Conservation (phyloP, 2,329 filamentous ascomycete species). For the Mollisia scopiformis region DNA sequence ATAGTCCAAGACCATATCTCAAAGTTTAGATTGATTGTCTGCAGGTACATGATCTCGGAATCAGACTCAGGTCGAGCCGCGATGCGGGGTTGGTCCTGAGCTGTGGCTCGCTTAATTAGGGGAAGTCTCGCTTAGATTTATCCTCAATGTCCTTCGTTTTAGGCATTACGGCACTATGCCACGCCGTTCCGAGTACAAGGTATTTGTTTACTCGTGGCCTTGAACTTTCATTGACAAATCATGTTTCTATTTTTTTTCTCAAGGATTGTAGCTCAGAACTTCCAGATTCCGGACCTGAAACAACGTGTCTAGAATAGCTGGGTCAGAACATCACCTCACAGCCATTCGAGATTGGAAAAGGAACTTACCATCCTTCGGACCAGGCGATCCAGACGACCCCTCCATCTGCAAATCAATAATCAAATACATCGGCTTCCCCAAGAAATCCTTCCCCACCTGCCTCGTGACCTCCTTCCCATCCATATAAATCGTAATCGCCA, state of each 20-base stretch:
- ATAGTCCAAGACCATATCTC: neutral
- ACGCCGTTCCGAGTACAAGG: neutral
- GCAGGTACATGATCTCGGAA: neutral
- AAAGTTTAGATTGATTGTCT: neutral
- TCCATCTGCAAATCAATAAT: constrained; percentile 27
- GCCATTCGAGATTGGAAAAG: no score
- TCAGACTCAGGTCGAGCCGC: neutral
- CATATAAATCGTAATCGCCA: constrained; percentile 57
- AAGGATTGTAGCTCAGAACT: constrained; percentile 17
- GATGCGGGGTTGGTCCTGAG: neutral
- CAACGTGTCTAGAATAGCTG: constrained; percentile 9
- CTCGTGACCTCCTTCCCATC: constrained; percentile 52
- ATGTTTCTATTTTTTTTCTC: neutral
- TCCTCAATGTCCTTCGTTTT: neutral
- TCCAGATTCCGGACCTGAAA: constrained; percentile 14
- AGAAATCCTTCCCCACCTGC: constrained; percentile 52
- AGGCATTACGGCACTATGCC: neutral
- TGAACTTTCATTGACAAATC: no score
- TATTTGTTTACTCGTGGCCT: no score
- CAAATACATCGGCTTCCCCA: constrained; percentile 45
- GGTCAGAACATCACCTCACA: neutral
- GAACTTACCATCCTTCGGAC: constrained; percentile 16
- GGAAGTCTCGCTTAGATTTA: neutral
- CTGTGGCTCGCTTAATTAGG: neutral
- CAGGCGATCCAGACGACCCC: constrained; percentile 22